Evolutionary conservation across 768 basidiomycete genomes (phyloP).

Genomic region (Rhizopogon sp.): DNA sequence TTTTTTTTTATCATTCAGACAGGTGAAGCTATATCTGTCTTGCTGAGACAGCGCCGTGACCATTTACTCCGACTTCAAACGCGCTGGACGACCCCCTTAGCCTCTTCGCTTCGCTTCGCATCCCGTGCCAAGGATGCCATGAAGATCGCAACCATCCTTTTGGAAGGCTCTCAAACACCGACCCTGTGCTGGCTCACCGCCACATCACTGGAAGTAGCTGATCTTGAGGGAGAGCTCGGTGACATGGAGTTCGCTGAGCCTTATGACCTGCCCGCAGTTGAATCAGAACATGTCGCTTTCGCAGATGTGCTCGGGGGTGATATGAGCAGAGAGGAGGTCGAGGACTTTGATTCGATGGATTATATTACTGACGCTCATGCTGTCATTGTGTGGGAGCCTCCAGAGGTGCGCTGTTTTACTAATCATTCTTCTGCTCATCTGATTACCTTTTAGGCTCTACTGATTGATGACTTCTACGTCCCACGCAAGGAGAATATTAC

Average conservation of each 20-base stretch:
- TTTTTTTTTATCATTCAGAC: neutral
- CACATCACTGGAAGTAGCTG: neutral
- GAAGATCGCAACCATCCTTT: conserved; percentile 1
- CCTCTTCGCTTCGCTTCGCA: conserved; percentile 3
- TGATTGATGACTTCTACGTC: neutral
- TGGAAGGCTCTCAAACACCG: neutral
- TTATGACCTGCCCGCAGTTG: neutral
- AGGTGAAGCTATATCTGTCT: neutral
- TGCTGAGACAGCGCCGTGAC: conserved; percentile 1
- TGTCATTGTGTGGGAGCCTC: neutral
- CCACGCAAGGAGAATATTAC: neutral
- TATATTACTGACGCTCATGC: neutral
- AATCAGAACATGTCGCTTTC: neutral
- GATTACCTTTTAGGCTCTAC: neutral
- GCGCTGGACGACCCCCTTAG: conserved; percentile 13
- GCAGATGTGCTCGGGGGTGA: conserved; percentile 3
- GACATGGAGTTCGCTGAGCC: neutral
- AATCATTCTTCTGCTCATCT: neutral
- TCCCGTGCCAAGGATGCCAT: conserved; percentile 6
- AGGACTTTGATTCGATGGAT: neutral
- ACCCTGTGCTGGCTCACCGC: conserved; percentile 1
- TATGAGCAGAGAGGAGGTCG: neutral
- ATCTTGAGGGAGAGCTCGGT: neutral
- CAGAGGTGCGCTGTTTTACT: neutral
- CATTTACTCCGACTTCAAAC: conserved; percentile 12